phyloP scores from a whole-genome alignment of 2,329 filamentous ascomycete genomes.

The Dissoconium aciculare region DNA sequence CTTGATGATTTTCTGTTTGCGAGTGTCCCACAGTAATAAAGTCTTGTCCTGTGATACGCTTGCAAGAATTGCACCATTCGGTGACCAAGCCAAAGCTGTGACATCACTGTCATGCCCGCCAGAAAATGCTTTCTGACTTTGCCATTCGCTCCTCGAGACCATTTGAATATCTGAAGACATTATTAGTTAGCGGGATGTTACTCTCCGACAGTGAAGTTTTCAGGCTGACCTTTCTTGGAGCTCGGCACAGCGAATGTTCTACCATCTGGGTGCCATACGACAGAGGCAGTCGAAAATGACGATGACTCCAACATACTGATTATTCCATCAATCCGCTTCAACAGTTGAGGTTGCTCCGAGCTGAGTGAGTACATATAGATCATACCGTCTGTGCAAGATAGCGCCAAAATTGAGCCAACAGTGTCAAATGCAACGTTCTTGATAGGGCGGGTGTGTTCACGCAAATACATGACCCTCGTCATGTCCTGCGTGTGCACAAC shows the following conservation, averaged over 20 bases:
- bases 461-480: conserved; percentile 57
- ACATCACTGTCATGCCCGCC: conserved; percentile 72
- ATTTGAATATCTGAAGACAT: conserved; percentile 53
- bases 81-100: conserved; percentile 81
- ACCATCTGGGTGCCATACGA: conserved; percentile 88
- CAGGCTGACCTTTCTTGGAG: conserved; percentile 45
- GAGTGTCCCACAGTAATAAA: conserved; percentile 75
- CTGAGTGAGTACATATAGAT: conserved; percentile 80
- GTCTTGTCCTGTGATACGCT: conserved; percentile 44
- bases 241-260: conserved; percentile 79
- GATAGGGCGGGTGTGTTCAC: conserved; percentile 68
- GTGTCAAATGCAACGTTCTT: conserved; percentile 85
- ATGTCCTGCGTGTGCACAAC: conserved; percentile 72
- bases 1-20: conserved; percentile 66
- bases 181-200: conserved; percentile 2
- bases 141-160: conserved; percentile 79
- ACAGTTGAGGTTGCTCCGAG: conserved; percentile 61
- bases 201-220: too few relatives aligned
- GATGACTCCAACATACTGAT: conserved; percentile 67
- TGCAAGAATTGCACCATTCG: conserved; percentile 78
- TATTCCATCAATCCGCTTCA: conserved; percentile 72
- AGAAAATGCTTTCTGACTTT: conserved; percentile 64
- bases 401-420: conserved; percentile 56
- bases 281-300: conserved; percentile 56
- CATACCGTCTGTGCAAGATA: conserved; percentile 78